Conservation (phyloP, 2,329 filamentous ascomycete genomes). For the Colletotrichum neosansevieriae region DNA sequence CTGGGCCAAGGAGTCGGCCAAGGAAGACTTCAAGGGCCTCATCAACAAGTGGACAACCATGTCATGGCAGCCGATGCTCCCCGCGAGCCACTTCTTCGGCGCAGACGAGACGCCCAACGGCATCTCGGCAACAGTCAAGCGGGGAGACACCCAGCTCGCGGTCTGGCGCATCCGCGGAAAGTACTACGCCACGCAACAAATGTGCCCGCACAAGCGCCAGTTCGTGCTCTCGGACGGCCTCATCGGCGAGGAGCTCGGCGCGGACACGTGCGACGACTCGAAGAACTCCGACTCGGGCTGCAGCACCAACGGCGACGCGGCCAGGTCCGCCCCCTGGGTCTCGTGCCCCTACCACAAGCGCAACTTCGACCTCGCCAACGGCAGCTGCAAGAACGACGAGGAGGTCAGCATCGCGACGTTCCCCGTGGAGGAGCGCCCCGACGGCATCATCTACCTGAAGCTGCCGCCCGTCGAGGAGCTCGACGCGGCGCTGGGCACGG, state of each 20-base stretch:
- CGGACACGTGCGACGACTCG: constrained; percentile 49
- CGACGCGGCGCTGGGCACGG: constrained; percentile 81
- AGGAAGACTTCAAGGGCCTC: constrained; percentile 78
- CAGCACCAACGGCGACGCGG: constrained; percentile 47
- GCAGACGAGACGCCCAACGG: constrained; percentile 75
- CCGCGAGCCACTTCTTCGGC: constrained; percentile 75
- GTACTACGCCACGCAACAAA: constrained; percentile 90
- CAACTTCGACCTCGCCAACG: constrained; percentile 82
- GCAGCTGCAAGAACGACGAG: constrained; percentile 80
- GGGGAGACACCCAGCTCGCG: constrained; percentile 89
- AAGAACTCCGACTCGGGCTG: constrained; percentile 47
- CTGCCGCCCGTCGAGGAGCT: constrained; percentile 85
- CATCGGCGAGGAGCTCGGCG: constrained; percentile 72
- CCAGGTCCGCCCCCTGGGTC: constrained; percentile 72
- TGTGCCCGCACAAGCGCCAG: constrained; percentile 93
- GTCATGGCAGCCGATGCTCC: constrained; percentile 84
- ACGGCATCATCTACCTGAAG: constrained; percentile 84
- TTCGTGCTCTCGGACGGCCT: constrained; percentile 91
- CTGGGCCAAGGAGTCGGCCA: constrained; percentile 78
- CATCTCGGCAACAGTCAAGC: constrained; percentile 82
- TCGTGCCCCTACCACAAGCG: constrained; percentile 91
- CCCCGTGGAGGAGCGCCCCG: constrained; percentile 76
- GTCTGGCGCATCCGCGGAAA: constrained; percentile 85
- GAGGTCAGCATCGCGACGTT: constrained; percentile 86
- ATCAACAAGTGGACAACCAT: constrained; percentile 72